Base-by-base conservation (phyloP, 306 rosid genomes). In the Notholithocarpus densiflorus region DNA sequence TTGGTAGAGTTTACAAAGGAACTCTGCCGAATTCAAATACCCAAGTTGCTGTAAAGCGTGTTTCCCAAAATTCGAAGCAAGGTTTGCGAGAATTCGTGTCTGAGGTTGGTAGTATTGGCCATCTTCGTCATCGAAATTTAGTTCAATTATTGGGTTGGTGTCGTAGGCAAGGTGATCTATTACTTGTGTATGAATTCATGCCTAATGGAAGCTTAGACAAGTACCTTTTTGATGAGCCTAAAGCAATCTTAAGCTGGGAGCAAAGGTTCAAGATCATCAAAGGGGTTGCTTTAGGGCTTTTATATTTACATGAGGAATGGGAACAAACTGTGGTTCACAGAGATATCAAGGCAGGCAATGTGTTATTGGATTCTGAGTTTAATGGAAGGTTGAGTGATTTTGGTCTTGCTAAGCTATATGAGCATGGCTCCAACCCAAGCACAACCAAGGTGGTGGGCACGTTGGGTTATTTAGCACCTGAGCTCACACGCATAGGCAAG, bases 261-360 rank as follows among this genome's bases (percentile, higher is more conserved):
- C 40, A 55, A 57, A 83, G 86, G 77, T 74, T 83, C 48, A 74
- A 75, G 66, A 83, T 83, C 54, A 26, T 79, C 45, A 78, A 79
- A 37, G 83, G 83, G 17, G 86, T 83, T 11, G 86, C 86, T 74
- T 83, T 74, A 6, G 86, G 86, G 19, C 60, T 82, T 9, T 40
- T 82, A 73, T 82, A 82, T 56, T 55, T 82, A 24, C 85, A 82
- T 27, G 83, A 83, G 12, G 86, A 81, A 21, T 83, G 86, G 83
- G 86, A 83, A 73, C 74, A 83, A 23, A 78, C 74, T 24, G 86
- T 83, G 71, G 60, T 72, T 77, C 92, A 89, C 78, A 79, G 92
- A 71, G 90, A 89, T 62, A 81, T 89, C 0, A 89, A 89, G 71
- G 91, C 93, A 1, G 89, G 89, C 54, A 89, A 89, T 29, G 89